A percentile compares a stretch with the other conserved stretches of the same genome.
Evolutionary conservation across 139 green algal species (phyloP).

Genomic region (Tetraselmis chui): DNA sequence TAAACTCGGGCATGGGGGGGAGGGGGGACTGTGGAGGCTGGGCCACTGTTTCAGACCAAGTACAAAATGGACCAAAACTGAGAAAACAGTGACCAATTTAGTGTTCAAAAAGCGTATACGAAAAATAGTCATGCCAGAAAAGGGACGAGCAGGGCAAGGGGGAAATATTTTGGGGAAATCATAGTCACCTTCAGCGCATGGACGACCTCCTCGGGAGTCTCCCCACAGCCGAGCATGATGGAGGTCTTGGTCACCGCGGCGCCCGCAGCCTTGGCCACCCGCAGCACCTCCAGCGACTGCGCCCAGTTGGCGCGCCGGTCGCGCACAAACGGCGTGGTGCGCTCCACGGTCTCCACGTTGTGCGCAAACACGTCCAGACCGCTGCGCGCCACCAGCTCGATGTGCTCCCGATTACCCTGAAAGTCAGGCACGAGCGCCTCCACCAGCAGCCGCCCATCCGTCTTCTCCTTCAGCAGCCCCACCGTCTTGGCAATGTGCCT

Average conservation of each 20-base stretch:
- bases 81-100: too few relatives aligned
- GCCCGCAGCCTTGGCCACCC: conserved; percentile 68
- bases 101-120: too few relatives aligned
- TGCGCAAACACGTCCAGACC: conserved; percentile 98
- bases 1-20: too few relatives aligned
- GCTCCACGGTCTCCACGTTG: conserved; percentile 92
- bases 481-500: conserved; percentile 7
- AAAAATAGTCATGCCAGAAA: too few relatives aligned
- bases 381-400: conserved; percentile 56
- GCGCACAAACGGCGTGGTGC: conserved; percentile 52
- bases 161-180: not conserved
- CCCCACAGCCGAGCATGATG: conserved; percentile 97
- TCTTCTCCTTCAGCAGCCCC: conserved; percentile 55
- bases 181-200: conserved; percentile 16
- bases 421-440: conserved; percentile 96
- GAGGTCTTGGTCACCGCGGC: conserved; percentile 86
- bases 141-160: not conserved
- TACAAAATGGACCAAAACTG: too few relatives aligned
- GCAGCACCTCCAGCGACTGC: conserved; percentile 79
- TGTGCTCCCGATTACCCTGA: conserved; percentile 39
- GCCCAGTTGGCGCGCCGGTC: conserved; percentile 85
- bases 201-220: conserved; percentile 72
- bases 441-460: conserved; percentile 67
- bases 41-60: too few relatives aligned
- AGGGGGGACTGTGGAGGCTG: too few relatives aligned